These are phyloP conservation scores for Hymenotorrendiella dingleyae DNA, from an alignment of 2,329 filamentous ascomycete species.

Conservation along the genomic window DNA sequence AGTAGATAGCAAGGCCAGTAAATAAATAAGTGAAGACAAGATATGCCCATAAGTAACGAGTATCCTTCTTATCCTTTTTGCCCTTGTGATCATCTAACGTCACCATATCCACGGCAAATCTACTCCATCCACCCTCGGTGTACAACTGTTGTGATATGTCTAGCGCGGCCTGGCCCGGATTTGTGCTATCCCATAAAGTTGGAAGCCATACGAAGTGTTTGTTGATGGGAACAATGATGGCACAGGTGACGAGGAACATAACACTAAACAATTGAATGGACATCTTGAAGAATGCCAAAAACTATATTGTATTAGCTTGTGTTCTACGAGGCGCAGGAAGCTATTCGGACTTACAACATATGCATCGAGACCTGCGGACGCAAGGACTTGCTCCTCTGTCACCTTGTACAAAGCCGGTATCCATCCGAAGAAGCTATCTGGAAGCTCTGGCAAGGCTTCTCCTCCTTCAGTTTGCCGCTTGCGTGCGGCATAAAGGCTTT, in stretches of 20 bases:
- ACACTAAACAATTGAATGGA: constrained; percentile 75
- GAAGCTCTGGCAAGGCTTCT: constrained; percentile 66
- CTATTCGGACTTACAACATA: constrained; percentile 62
- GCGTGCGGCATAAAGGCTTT: constrained; percentile 80
- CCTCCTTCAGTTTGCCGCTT: constrained; percentile 63
- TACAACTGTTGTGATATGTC: background rate
- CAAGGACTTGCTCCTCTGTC: constrained; percentile 81
- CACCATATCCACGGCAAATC: constrained; percentile 5
- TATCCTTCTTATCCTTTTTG: constrained; percentile 13
- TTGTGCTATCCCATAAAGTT: constrained; percentile 11
- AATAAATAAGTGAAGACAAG: constrained; percentile 94
- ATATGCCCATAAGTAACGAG: constrained; percentile 79
- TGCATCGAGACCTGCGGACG: constrained; percentile 87
- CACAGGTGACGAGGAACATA: constrained; percentile 74
- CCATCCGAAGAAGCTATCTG: constrained; percentile 87
- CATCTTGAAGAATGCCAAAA: constrained; percentile 94
- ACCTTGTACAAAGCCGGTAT: constrained; percentile 80
- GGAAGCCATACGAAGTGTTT: constrained; percentile 48
- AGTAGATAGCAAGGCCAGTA: constrained; percentile 72
- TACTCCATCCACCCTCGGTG: constrained; percentile 1
- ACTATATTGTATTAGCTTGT: constrained; percentile 39
- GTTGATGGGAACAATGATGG: constrained; percentile 83
- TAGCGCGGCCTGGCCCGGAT: constrained; percentile 28
- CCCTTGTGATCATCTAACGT: constrained; percentile 1
- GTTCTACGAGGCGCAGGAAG: background rate